Base-by-base conservation (phyloP, 768 basidiomycete genomes). In the Naganishia antarctica region DNA sequence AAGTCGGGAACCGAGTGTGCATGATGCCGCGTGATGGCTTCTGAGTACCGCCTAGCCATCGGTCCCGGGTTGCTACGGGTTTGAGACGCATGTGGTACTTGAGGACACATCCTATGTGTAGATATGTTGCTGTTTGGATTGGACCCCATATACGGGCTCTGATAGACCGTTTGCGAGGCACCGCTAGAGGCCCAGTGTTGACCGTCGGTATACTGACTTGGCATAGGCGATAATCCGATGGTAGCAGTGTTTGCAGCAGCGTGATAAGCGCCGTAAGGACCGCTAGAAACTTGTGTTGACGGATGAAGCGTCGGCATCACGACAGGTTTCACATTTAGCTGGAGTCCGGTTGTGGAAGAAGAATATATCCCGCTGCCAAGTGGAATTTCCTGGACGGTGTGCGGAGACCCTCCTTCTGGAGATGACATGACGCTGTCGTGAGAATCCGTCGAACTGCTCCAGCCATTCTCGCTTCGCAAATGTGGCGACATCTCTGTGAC, bases 151-250 rank as follows among this genome's bases (percentile, higher is more conserved):
- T 26, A 4, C n/a, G 11, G 43, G 13, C n/a, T 26, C 21, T 18
- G 59, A n/a, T 16, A 29, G 26, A 26, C 21, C 15, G 23, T 13
- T 16, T 6, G 26, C 16, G 18, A 29, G 25, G 15, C 16, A 8
- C 15, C 34, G 15, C 34, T 15, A 18, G 13, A 44, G 18, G 43
- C 43, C 12, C 44, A 26, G 16, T n/a, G 12, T 11, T 29, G 59
- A 8, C 16, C 23, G 8, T 41, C n/a, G 32, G 13, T 31, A 58
- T 37, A 40, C 15, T 13, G 25, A 16, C 15, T 7, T n/a, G 32
- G 53, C 23, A 40, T 58, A 21, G 53, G 31, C n/a, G 53, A 40
- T 41, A 58, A n/a, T 37, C 53, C 23, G 43, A 7, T 21, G 43
- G n/a, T n/a, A n/a, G n/a, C n/a, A n/a, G n/a, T n/a, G n/a, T n/a